These are phyloP conservation scores for Stentor roeselii DNA, from an alignment of 73 alveolate genomes.

Conservation along the genomic window DNA sequence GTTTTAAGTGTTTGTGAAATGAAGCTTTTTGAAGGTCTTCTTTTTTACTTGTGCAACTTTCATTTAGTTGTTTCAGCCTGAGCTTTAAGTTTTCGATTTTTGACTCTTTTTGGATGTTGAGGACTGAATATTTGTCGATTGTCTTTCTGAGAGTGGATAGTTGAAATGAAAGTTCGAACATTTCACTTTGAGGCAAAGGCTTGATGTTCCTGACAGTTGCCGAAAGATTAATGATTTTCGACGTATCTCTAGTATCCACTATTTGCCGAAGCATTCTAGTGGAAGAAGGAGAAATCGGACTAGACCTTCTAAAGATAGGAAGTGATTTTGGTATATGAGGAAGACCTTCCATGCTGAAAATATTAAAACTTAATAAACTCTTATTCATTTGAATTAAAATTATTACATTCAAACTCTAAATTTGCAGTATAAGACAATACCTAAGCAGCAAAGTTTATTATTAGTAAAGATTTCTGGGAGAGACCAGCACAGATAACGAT, in stretches of 20 bases:
- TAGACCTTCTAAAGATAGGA: neutral
- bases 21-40: neutral
- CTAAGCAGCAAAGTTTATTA: no score
- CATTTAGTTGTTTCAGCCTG: neutral
- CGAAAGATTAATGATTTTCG: neutral
- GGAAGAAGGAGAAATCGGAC: neutral
- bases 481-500: no score
- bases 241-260: neutral
- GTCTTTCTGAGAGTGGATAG: neutral
- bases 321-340: neutral
- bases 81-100: no score
- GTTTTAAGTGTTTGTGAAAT: neutral
- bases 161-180: neutral
- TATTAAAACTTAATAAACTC: no score
- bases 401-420: no score
- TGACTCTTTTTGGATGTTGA: neutral
- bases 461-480: no score
- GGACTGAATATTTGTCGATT: neutral
- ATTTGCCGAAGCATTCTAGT: neutral
- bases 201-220: neutral
- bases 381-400: no score
- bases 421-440: no score
- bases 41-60: no score
- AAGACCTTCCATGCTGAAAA: neutral
- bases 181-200: neutral